Base-by-base conservation (phyloP, 345 rosid genomes). In the Eucalyptus coolabah region DNA sequence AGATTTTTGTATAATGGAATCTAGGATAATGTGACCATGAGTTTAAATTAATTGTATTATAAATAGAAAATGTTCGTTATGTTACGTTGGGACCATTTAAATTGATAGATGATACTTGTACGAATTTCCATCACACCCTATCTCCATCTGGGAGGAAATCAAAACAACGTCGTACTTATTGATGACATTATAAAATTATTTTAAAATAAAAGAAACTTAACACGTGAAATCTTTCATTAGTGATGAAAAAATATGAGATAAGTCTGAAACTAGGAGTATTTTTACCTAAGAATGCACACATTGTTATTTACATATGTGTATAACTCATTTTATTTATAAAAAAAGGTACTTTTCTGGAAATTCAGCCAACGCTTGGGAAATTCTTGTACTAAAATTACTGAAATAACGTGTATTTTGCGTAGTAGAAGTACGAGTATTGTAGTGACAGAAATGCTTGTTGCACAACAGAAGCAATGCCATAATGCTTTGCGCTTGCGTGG, bases 1-100 rank as follows among this genome's bases (percentile, higher is more conserved):
- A 0, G 0, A 53, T 3, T 0, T 19, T 53, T 53, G 56, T 53
- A 67, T 17, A 8, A 67, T 67, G 42, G 42, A 17, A 65, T 30
- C 17, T 65, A 65, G 32, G 3, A 65, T 65, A 32, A 65, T 15
- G 10, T 65, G 5, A 32, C 37, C 42, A 4, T 32, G 2, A 67
- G 42, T 32, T 67, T 67, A 9, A 67, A 4, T 67, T 37, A 19
- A 34, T 72, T 19, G 13, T 72, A 72, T 37, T 12, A 26, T 34
- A 67, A 67, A 16, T 16, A 16, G 4, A 8, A 32, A 67, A 67
- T 8, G 80, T 67, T 32, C 0, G 0, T 67, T 14, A 67, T 2
- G 12, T 32, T 0, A 8, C 3, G 7, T 8, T 67, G 42, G 23
- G 2, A 67, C 21, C 11, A 32, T 32, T 67, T 67, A 0, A 67